Percentiles rank a stretch among this genome's conserved stretches.
Conservation (phyloP, 805 yeast genomes). For the Zygosaccharomyces siamensis region DNA sequence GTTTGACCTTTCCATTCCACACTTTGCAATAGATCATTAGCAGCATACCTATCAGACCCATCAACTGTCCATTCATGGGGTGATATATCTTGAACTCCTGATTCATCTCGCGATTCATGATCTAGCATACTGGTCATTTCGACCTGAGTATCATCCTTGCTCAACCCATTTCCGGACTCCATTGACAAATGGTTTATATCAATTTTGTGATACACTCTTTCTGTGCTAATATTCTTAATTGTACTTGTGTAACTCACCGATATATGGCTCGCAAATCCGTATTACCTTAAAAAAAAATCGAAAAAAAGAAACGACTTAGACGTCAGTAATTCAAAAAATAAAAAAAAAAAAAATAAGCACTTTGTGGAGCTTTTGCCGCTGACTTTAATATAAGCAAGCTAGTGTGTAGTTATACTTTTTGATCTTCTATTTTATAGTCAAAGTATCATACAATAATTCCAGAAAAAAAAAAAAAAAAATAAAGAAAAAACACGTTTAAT, state of each 20-base stretch:
- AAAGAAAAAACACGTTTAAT: too few relatives aligned
- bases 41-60: not conserved
- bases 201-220: not conserved
- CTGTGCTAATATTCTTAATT: not conserved
- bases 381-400: not conserved
- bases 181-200: constrained; percentile 1
- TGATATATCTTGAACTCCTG: not conserved
- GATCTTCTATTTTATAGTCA: not conserved
- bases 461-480: too few relatives aligned
- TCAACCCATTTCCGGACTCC: constrained; percentile 4
- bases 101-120: constrained; percentile 5
- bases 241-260: not conserved
- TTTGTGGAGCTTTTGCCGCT: not conserved
- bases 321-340: constrained; percentile 2
- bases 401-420: not conserved
- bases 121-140: constrained; percentile 12
- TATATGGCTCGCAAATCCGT: not conserved
- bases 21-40: constrained; percentile 9
- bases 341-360: not conserved
- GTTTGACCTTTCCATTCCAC: constrained; percentile 27
- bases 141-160: constrained; percentile 9
- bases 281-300: not conserved
- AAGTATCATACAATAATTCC: not conserved
- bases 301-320: constrained; percentile 1
- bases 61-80: not conserved